phyloP scores from a whole-genome alignment of 768 basidiomycete genomes.

The Hypholoma sublateritium region DNA sequence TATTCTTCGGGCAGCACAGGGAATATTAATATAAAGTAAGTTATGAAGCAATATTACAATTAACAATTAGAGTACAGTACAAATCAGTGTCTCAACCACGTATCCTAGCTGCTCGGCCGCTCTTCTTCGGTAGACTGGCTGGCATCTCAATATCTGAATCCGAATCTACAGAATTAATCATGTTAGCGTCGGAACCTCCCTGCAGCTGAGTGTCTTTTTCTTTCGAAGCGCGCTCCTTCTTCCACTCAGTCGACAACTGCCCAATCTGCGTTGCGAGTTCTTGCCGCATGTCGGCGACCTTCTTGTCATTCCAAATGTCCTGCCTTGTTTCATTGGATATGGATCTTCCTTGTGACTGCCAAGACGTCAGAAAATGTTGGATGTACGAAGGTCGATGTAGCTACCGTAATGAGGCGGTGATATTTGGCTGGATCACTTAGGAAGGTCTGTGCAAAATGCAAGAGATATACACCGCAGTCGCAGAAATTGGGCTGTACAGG shows the following conservation, averaged over 20 bases:
- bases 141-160: slow-evolving; percentile 44
- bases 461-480: slow-evolving; percentile 90
- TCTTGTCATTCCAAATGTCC: slow-evolving; percentile 51
- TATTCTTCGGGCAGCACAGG: background rate
- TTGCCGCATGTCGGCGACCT: slow-evolving; percentile 48
- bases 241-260: slow-evolving; percentile 55
- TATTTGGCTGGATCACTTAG: slow-evolving; percentile 60
- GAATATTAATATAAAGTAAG: background rate
- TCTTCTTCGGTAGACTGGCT: slow-evolving; percentile 6
- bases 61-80: background rate
- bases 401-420: slow-evolving; percentile 48
- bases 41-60: background rate
- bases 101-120: background rate
- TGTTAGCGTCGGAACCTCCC: slow-evolving; percentile 28
- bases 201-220: slow-evolving; percentile 36
- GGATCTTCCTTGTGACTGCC: slow-evolving; percentile 26
- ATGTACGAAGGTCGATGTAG: slow-evolving; percentile 9
- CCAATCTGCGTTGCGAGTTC: slow-evolving; percentile 40
- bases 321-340: slow-evolving; percentile 37
- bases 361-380: background rate
- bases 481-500: slow-evolving; percentile 87
- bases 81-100: background rate
- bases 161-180: slow-evolving; percentile 29
- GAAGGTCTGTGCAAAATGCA: slow-evolving; percentile 84
- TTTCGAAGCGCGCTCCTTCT: slow-evolving; percentile 39